Base-by-base conservation (phyloP, 140 eudicot species). In the Oenanthe javanica region DNA sequence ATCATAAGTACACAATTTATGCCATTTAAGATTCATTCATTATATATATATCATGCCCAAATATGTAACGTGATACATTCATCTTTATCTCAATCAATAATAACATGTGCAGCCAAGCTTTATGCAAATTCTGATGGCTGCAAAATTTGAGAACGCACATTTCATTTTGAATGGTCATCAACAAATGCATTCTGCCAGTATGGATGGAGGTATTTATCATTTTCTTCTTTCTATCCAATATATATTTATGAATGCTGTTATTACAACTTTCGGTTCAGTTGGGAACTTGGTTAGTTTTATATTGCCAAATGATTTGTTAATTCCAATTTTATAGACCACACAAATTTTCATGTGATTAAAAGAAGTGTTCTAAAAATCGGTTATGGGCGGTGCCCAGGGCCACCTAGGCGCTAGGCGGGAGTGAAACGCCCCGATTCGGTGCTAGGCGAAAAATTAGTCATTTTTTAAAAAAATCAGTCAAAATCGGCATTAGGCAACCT, bases 101-200 rank as follows among this genome's bases (percentile, higher is more conserved):
- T 23, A 63, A 63, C 15, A 63, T 63, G 38, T 63, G 70, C 51
- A 11, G 40, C 77, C 7, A n/a, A 18, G 77, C 19, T 74, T n/a
- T 27, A 46, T 74, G 42, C 57, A 74, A 9, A 42, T 63, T 47
- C 77, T 72, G 76, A 72, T 72, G 46, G 51, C 76, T 72, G 4
- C 45, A 9, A 16, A 71, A 40, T 42, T 69, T 31, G 45, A 14
- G 49, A 70, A 9, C 0, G 49, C 50, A 42, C 6, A 42, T 42
- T 40, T 71, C 19, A 3, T 45, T 9, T 45, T 0, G 42, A 46
- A 3, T 74, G 40, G 57, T 47, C 54, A n/a, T 74, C 21, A 47
- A 3, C 55, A 74, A 21, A n/a, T 74, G 77, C 77, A 74, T 74
- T 21, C 19, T 74, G 36, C 19, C 2, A 9, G 40, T 21, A 9